phyloP scores from a whole-genome alignment of 805 yeast species.

The Nakazawaea holstii region DNA sequence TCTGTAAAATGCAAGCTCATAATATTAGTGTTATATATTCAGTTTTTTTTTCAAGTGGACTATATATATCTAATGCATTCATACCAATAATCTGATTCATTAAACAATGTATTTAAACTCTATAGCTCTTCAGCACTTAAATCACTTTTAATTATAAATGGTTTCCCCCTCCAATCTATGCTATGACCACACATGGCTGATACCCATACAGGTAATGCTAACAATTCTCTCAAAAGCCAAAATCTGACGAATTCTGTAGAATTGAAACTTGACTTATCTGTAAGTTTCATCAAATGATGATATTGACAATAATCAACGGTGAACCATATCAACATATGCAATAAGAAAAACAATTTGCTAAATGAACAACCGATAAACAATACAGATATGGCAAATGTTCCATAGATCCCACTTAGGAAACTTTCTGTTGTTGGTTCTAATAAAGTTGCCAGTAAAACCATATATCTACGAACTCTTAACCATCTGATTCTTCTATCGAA shows the following conservation, averaged over 20 bases:
- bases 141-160: conserved; percentile 68
- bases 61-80: no score
- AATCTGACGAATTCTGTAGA: conserved; percentile 24
- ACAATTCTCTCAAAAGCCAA: conserved; percentile 66
- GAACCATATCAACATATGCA: conserved; percentile 63
- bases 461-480: conserved; percentile 80
- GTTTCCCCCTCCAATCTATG: conserved; percentile 75
- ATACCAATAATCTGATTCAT: no score
- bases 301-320: conserved; percentile 58
- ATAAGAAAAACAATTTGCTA: conserved; percentile 30
- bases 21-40: no score
- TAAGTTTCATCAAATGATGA: conserved; percentile 29
- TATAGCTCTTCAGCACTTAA: conserved; percentile 65
- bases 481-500: conserved; percentile 70
- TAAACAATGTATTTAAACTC: no score
- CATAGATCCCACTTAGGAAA: conserved; percentile 59
- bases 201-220: conserved; percentile 84
- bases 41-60: no score
- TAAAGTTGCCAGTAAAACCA: conserved; percentile 81
- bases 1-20: no score
- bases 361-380: conserved; percentile 33
- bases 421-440: conserved; percentile 86
- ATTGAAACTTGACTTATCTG: background rate
- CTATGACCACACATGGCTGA: conserved; percentile 72
- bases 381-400: conserved; percentile 52